Conservation (phyloP, 805 yeast genomes). For the Candida tallmaniae region DNA sequence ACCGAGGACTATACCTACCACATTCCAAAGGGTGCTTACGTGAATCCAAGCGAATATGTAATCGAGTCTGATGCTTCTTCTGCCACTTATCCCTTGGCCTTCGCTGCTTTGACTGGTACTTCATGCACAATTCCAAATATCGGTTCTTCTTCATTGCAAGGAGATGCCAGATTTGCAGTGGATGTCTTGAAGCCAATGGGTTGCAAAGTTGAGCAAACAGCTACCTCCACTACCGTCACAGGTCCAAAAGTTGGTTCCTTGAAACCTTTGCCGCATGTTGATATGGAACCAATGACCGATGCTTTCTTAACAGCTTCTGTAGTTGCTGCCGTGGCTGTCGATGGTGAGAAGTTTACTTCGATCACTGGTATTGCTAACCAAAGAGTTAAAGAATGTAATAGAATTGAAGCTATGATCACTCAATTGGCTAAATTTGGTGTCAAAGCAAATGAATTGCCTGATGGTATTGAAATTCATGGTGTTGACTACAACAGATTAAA, state of each 20-base stretch:
- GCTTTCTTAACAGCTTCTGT: conserved; percentile 96
- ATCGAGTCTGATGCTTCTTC: conserved; percentile 97
- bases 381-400: conserved; percentile 94
- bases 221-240: conserved; percentile 82
- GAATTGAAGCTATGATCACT: conserved; percentile 91
- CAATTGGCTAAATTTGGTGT: conserved; percentile 92
- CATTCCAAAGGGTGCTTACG: conserved; percentile 80
- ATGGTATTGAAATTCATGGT: conserved; percentile 88
- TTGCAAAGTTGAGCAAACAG: conserved; percentile 78
- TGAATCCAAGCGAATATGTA: conserved; percentile 78
- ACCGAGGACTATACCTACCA: conserved; percentile 81
- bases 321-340: conserved; percentile 84
- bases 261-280: conserved; percentile 68
- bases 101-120: conserved; percentile 94
- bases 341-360: conserved; percentile 50
- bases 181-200: conserved; percentile 96
- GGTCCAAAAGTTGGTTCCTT: conserved; percentile 76
- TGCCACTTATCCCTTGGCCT: conserved; percentile 96
- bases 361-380: conserved; percentile 97
- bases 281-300: conserved; percentile 99
- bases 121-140: conserved; percentile 91
- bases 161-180: conserved; percentile 94
- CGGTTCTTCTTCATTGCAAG: conserved; percentile 88
- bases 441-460: conserved; percentile 75
- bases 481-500: conserved; percentile 45